These are phyloP conservation scores for Apium graveolens DNA, from an alignment of 129 eudicot species.

Conservation along the genomic window DNA sequence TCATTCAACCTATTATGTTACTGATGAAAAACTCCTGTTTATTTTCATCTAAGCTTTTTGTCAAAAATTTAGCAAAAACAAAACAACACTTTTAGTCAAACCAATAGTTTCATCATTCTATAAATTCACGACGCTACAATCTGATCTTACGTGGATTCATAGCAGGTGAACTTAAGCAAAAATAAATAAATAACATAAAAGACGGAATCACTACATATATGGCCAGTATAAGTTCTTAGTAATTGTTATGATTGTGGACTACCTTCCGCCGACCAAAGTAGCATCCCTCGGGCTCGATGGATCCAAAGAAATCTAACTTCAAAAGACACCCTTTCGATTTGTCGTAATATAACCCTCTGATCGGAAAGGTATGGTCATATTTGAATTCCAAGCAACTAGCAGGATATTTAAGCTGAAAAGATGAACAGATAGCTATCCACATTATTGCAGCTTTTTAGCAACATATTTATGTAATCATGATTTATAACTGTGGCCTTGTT, in stretches of 20 bases:
- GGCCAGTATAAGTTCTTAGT: background rate
- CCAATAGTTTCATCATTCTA: background rate
- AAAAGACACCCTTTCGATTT: constrained; percentile 84
- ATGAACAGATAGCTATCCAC: constrained; percentile 5
- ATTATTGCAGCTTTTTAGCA: background rate
- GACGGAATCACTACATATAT: background rate
- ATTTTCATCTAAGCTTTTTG: background rate
- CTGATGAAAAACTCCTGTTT: background rate
- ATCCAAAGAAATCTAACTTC: constrained; percentile 97
- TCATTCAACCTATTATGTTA: background rate
- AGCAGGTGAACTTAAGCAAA: background rate
- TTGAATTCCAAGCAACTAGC: constrained; percentile 76
- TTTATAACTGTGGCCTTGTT: background rate
- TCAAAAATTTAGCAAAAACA: no score
- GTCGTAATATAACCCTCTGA: constrained; percentile 92
- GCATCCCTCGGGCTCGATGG: constrained; percentile 98
- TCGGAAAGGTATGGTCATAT: constrained; percentile 80
- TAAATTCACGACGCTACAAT: background rate
- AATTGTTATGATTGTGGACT: background rate
- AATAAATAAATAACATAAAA: background rate
- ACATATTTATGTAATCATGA: background rate
- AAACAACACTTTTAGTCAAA: background rate
- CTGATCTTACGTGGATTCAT: background rate
- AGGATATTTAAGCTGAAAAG: constrained; percentile 81
- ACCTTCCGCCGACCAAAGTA: constrained; percentile 95